Evolutionary conservation across 306 rosid genomes (phyloP), one percentile per base, ranked within the genome.

Genomic region (Vachellia pachyceras): DNA sequence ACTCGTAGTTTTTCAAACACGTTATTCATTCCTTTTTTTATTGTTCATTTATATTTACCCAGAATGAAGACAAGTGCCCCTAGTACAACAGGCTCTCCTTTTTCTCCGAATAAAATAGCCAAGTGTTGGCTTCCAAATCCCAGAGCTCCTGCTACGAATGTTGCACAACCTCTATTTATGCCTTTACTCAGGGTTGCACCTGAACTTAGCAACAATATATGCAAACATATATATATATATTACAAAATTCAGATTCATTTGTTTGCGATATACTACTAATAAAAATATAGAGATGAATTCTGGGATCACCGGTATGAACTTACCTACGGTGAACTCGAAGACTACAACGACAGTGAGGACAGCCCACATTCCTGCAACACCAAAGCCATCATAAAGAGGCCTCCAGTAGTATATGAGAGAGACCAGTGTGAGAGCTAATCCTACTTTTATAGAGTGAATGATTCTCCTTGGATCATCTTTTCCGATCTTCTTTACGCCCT

Each of bases 281-380:
- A 58, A 10, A 20, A 22, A 58, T 22, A 58, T 6, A 20, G 22
- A 58, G 6, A 20, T 58, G 36, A 10, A 10, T 23, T 22, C 23
- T 20, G 35, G 29, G 17, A 61, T 29, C 4, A 61, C 33, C 20
- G 4, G 15, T 58, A 22, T 58, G 65, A 58, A 54, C 65, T 10
- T 80, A 93, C 99, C 98, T 39, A 90, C 99, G 3, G 89, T 89
- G 79, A 91, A 95, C 81, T 95, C 99, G 78, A 93, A 91, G 6
- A 95, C 85, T 5, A 93, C 98, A 12, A 95, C 97, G 3, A 95
- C 99, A 0, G 98, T 95, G 3, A 95, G 85, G 15, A 95, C 94
- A 14, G 97, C 98, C 98, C 99, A 95, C 82, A 95, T 90, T 85
- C 97, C 99, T 1, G 97, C 81, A 50, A 85, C 88, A 33, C 98